These are phyloP conservation scores for Aquilaria yunnanensis DNA, from an alignment of 345 rosid genomes.

Conservation along the genomic window DNA sequence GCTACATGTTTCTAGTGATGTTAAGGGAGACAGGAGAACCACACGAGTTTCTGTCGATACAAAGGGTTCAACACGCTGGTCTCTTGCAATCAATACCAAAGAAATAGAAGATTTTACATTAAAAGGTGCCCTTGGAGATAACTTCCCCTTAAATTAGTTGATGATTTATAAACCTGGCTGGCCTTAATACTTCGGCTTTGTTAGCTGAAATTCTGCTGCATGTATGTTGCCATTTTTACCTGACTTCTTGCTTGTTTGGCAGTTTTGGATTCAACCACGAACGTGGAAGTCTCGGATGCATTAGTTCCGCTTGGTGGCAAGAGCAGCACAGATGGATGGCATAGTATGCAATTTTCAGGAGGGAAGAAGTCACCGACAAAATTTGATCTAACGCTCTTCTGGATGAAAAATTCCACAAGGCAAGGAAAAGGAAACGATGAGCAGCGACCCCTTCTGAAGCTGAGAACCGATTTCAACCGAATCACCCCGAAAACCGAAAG, in stretches of 20 bases:
- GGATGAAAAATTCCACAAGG: slow-evolving; percentile 26
- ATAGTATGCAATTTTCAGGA: slow-evolving; percentile 73
- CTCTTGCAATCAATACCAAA: slow-evolving; percentile 67
- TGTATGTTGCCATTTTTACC: background rate
- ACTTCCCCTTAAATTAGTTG: too few species aligned
- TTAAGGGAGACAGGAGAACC: slow-evolving; percentile 29
- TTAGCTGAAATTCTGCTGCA: background rate
- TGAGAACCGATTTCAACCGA: slow-evolving; percentile 63
- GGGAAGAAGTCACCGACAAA: slow-evolving; percentile 57
- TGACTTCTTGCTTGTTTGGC: background rate
- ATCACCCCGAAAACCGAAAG: slow-evolving; percentile 52
- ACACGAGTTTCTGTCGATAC: slow-evolving; percentile 52
- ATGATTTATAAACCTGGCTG: too few species aligned
- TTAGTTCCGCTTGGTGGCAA: slow-evolving; percentile 48
- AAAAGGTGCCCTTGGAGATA: slow-evolving; percentile 30
- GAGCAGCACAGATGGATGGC: slow-evolving; percentile 66
- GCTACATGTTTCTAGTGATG: slow-evolving; percentile 39
- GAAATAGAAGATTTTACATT: slow-evolving; percentile 69
- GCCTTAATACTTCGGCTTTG: too few species aligned
- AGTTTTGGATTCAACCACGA: slow-evolving; percentile 2
- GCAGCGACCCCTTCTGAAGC: slow-evolving; percentile 52
- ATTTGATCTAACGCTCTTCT: slow-evolving; percentile 50
- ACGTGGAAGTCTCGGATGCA: slow-evolving; percentile 45
- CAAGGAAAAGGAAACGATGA: slow-evolving; percentile 12
- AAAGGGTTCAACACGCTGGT: slow-evolving; percentile 74